A percentile compares a stretch with the other conserved stretches of the same genome.
phyloP scores from a whole-genome alignment of 2,329 filamentous ascomycete species.

The Stemphylium beticola region DNA sequence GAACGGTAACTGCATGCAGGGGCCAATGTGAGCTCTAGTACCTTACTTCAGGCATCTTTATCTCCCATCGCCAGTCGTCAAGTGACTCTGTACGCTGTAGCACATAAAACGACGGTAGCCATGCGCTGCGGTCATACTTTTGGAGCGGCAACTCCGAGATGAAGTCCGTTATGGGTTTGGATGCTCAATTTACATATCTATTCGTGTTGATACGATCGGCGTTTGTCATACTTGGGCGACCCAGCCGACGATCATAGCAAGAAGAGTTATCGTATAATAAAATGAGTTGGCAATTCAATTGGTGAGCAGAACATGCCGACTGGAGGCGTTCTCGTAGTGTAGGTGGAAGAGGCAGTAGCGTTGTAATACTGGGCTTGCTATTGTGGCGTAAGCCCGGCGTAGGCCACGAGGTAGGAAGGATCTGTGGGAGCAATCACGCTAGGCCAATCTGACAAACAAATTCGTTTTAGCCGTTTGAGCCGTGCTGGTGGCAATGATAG shows the following conservation, averaged over 20 bases:
- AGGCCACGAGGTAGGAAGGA: not conserved
- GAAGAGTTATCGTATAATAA: too few species aligned
- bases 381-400: not conserved
- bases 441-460: not conserved
- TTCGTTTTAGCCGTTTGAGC: constrained; percentile 9
- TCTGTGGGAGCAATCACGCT: not conserved
- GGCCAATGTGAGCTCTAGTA: not conserved
- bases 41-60: not conserved
- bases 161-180: constrained; percentile 3
- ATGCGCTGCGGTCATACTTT: not conserved
- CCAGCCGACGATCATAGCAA: too few species aligned
- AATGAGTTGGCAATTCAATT: too few species aligned
- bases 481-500: constrained; percentile 15
- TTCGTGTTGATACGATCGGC: not conserved
- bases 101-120: not conserved
- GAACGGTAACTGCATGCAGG: too few species aligned
- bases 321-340: too few species aligned
- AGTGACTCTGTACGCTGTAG: not conserved
- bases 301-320: too few species aligned
- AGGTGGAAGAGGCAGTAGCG: not conserved
- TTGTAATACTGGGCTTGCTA: constrained; percentile 4
- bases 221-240: not conserved
- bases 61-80: not conserved
- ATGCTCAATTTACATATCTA: not conserved
- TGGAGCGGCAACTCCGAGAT: constrained; percentile 2